These are phyloP conservation scores for Tylopilus rubrobrunneus DNA, from an alignment of 768 basidiomycete species.

Conservation along the genomic window DNA sequence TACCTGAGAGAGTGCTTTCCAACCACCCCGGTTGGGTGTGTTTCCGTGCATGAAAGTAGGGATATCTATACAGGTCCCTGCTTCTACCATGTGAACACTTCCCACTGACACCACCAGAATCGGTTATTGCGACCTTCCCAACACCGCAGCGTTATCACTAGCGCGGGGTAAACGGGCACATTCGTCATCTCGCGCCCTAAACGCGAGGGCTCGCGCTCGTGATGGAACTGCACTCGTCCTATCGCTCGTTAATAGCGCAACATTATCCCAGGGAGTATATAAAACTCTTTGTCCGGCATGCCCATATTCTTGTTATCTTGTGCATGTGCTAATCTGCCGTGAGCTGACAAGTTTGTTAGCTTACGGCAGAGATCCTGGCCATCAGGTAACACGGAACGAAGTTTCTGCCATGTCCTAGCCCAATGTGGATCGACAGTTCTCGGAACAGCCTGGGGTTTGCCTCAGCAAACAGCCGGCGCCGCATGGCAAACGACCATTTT, in stretches of 20 bases:
- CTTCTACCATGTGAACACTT: background rate
- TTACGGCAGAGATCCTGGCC: background rate
- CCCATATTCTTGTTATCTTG: slow-evolving; percentile 20
- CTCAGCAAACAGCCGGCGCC: slow-evolving; percentile 4
- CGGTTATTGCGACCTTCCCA: background rate
- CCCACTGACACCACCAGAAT: background rate
- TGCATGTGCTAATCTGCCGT: background rate
- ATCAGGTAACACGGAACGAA: background rate
- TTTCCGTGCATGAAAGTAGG: background rate
- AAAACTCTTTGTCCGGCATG: background rate
- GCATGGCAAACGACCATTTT: slow-evolving; percentile 2
- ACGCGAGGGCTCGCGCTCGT: background rate
- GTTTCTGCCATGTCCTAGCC: background rate
- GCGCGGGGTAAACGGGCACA: background rate
- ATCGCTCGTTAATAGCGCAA: slow-evolving; percentile 2
- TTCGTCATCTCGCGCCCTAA: background rate
- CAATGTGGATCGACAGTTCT: background rate
- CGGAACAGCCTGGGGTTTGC: background rate
- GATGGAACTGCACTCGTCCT: background rate
- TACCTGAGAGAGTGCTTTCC: background rate
- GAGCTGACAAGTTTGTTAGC: background rate
- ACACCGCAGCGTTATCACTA: background rate
- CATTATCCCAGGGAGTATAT: background rate
- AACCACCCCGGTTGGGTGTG: background rate
- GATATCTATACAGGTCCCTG: background rate